These are phyloP conservation scores for Trichoderma orchidacearum DNA, from an alignment of 495 filamentous ascomycete genomes.

Conservation along the genomic window DNA sequence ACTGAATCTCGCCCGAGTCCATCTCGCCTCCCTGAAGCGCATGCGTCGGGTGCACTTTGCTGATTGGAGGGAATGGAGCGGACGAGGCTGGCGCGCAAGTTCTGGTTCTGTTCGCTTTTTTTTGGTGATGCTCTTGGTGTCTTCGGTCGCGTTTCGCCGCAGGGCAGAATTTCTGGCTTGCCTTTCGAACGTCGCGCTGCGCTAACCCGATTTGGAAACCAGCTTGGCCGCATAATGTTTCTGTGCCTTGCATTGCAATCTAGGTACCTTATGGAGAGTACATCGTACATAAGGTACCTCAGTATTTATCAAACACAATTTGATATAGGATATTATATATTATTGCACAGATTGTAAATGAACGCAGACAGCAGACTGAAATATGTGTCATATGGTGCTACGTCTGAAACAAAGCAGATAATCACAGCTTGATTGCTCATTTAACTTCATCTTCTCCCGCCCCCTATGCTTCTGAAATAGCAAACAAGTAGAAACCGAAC, in stretches of 20 bases:
- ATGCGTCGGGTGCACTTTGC: neutral
- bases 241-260: no score
- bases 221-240: constrained; percentile 2
- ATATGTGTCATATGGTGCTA: no score
- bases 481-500: neutral
- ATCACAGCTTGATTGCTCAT: no score
- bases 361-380: no score
- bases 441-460: neutral
- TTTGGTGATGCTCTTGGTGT: neutral
- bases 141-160: constrained; percentile 9
- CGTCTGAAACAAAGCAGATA: no score
- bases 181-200: neutral
- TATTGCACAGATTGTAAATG: no score
- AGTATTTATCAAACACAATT: no score
- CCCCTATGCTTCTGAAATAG: neutral
- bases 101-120: neutral
- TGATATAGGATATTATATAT: no score
- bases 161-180: constrained; percentile 3
- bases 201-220: constrained; percentile 6
- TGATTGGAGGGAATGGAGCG: constrained; percentile 6
- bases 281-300: no score
- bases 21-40: constrained; percentile 25
- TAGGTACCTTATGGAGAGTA: no score
- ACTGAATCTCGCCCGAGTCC: constrained; percentile 25
- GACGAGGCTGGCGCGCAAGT: constrained; percentile 9